A percentile compares a stretch with the other conserved stretches of the same genome.
Evolutionary conservation across 2,329 filamentous ascomycete genomes (phyloP).

Genomic region (Trichoderma semiorbis): DNA sequence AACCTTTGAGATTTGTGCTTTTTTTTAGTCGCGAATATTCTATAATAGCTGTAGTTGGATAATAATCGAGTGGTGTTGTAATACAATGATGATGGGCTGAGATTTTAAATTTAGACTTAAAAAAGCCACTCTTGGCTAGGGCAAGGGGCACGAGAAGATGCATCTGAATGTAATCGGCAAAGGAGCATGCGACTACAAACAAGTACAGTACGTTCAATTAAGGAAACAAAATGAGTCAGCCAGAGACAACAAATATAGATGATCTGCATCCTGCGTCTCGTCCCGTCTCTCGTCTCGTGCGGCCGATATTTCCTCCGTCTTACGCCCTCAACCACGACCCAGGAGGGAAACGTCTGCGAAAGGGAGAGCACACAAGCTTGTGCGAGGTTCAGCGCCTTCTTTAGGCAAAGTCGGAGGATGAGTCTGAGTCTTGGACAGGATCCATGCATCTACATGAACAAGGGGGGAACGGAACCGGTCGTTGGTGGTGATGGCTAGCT

Average conservation of each 20-base stretch:
- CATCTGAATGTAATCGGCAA: not conserved
- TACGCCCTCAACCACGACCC: not conserved
- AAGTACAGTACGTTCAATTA: not conserved
- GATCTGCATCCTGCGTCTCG: not conserved
- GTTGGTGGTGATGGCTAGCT: not conserved
- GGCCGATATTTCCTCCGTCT: constrained; percentile 11
- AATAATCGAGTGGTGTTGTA: not conserved
- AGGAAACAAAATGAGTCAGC: not conserved
- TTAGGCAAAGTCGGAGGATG: not conserved
- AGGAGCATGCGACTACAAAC: not conserved
- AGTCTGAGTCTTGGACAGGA: not conserved
- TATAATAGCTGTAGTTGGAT: not conserved
- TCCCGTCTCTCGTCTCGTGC: not conserved
- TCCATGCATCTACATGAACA: not conserved
- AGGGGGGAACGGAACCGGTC: not conserved
- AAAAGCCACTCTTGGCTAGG: not conserved
- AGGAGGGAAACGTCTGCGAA: constrained; percentile 11
- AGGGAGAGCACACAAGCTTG: not conserved
- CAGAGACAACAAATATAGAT: not conserved
- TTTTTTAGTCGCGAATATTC: not conserved
- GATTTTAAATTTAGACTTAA: not conserved
- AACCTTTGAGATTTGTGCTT: not conserved
- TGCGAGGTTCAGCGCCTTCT: not conserved
- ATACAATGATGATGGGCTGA: not conserved
- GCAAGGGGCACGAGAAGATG: not conserved